Evolutionary conservation across 257 asterid genomes (phyloP).

Genomic region (Haberlea rhodopensis): DNA sequence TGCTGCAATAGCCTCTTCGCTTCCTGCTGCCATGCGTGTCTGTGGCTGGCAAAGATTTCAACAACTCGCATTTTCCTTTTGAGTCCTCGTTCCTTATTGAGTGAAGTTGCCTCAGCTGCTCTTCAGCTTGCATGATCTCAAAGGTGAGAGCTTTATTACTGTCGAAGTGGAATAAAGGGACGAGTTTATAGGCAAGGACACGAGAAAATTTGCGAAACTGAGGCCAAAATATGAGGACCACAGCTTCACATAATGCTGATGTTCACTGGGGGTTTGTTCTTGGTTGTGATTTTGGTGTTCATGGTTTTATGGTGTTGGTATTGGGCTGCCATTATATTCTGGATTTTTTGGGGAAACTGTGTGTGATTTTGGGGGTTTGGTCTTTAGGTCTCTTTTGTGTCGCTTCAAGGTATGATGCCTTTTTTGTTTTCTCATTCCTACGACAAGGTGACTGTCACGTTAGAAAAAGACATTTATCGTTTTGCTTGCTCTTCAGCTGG

Average conservation of each 20-base stretch:
- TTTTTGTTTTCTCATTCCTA: slow-evolving; percentile 12
- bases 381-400: slow-evolving; percentile 20
- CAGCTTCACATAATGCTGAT: slow-evolving; percentile 38
- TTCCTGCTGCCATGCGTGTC: no score
- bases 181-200: slow-evolving; percentile 55
- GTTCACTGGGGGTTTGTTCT: slow-evolving; percentile 24
- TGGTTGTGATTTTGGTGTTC: no score
- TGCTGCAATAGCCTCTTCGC: slow-evolving; percentile 77
- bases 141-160: slow-evolving; percentile 56
- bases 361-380: slow-evolving; percentile 11
- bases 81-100: slow-evolving; percentile 88
- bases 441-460: not conserved
- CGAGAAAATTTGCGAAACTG: no score
- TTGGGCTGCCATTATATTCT: slow-evolving; percentile 61
- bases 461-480: no score
- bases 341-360: slow-evolving; percentile 27
- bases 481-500: no score
- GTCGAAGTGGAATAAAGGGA: slow-evolving; percentile 49
- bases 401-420: slow-evolving; percentile 5
- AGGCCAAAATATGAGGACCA: slow-evolving; percentile 73
- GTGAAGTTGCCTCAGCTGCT: slow-evolving; percentile 65
- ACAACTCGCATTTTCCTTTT: slow-evolving; percentile 97
- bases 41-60: no score
- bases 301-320: slow-evolving; percentile 29
- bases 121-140: slow-evolving; percentile 71